Base-by-base conservation (phyloP, 2,329 filamentous ascomycete genomes). In the Furcasterigmium furcatum region DNA sequence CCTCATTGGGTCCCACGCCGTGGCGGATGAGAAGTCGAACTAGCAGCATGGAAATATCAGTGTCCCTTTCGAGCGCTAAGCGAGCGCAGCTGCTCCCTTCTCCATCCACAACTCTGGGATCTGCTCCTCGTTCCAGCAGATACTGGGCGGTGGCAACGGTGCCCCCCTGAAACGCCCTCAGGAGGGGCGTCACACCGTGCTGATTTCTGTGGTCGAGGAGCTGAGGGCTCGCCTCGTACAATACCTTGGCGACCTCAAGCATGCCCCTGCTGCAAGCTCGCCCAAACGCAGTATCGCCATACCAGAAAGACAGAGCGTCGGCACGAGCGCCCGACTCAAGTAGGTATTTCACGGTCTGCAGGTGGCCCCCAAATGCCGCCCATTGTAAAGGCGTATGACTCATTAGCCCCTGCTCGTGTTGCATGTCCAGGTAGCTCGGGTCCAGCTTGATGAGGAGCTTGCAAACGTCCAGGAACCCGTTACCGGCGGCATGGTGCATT, bases 81-180 rank as follows among this genome's bases (percentile, higher is more conserved):
- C 34, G 39, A 24, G 53, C 45, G 34, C 54, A 52, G 3, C 52
- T 52, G 9, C 20, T 25, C 16, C 48, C 48, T 8, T 18, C 30
- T 2, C 18, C 18, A 18, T 49, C 45, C 5, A 20, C 19, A n/a
- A 22, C 34, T 13, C 30, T 42, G 3, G 54, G 36, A 16, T 52
- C 46, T 4, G 57, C 57, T 10, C 55, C 56, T 4, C 44, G 47
- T 9, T 54, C 39, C 19, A 59, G 50, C 3, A 59, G 49, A n/a
- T 51, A 38, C 27, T 50, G 41, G 6, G 50, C 44, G 13, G 55
- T 22, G 1, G 43, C 21, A 6, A 52, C 25, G 16, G 52, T 30
- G 1, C 49, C 53, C 9, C 49, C 25, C 0, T 16, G 18, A 24
- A 53, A 58, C 8, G 50, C 55, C 12, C 27, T 36, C 10, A 48